These are phyloP conservation scores for Populus hybrid DNA, from an alignment of 441 rosid genomes.

Conservation along the genomic window DNA sequence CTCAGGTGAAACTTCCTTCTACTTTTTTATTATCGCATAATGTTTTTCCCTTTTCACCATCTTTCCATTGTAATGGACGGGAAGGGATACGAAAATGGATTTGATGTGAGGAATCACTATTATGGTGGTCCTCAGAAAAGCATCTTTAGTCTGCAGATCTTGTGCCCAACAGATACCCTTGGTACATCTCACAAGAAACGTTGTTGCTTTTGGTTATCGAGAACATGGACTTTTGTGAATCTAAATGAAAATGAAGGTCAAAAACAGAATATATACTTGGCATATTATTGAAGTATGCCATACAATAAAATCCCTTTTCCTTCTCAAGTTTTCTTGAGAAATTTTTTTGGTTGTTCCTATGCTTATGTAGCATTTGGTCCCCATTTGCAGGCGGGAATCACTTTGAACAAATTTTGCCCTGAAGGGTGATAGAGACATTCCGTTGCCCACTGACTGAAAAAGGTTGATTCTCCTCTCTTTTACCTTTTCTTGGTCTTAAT, in stretches of 20 bases:
- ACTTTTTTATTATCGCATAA: neutral
- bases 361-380: constrained; percentile 36
- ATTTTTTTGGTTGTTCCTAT: constrained; percentile 26
- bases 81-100: neutral
- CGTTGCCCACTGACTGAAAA: constrained; percentile 57
- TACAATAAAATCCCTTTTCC: constrained; percentile 13
- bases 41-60: constrained; percentile 8
- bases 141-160: neutral
- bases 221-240: constrained; percentile 22
- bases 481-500: constrained; percentile 26
- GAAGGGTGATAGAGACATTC: constrained; percentile 60
- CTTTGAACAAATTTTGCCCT: constrained; percentile 38
- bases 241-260: constrained; percentile 15
- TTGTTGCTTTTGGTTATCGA: constrained; percentile 8
- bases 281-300: constrained; percentile 18
- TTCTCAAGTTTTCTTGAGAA: constrained; percentile 20
- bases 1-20: constrained; percentile 18
- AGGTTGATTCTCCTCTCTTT: constrained; percentile 41
- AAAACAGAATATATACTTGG: constrained; percentile 14
- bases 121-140: constrained; percentile 18
- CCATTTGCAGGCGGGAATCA: constrained; percentile 54
- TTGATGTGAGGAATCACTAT: constrained; percentile 13
- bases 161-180: constrained; percentile 11
- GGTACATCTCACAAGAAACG: constrained; percentile 12
- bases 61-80: constrained; percentile 7